phyloP scores from a whole-genome alignment of 2,329 filamentous ascomycete species.

The Ceratocystis papillata region DNA sequence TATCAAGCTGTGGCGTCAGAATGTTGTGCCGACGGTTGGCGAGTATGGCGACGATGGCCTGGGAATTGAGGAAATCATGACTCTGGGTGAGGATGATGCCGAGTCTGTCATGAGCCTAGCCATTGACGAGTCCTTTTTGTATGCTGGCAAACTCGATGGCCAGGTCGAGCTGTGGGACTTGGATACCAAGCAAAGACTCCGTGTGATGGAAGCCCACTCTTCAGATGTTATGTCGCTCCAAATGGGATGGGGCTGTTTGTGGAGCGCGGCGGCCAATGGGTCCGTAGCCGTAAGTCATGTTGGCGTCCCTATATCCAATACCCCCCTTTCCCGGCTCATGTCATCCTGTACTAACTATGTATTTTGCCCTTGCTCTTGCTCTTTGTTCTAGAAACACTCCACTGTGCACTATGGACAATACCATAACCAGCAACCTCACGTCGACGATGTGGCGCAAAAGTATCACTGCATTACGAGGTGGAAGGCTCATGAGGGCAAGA shows the following conservation, averaged over 20 bases:
- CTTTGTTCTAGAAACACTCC: conserved; percentile 48
- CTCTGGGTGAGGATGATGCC: conserved; percentile 49
- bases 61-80: conserved; percentile 59
- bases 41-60: conserved; percentile 34
- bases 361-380: too few relatives aligned
- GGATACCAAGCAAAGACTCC: conserved; percentile 80
- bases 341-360: background rate
- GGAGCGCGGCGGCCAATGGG: conserved; percentile 85
- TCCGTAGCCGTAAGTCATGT: conserved; percentile 56
- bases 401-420: conserved; percentile 54
- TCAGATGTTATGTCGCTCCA: conserved; percentile 79
- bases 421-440: conserved; percentile 32
- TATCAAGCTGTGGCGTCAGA: conserved; percentile 83
- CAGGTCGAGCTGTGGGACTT: conserved; percentile 94
- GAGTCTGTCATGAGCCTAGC: conserved; percentile 65
- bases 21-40: conserved; percentile 25
- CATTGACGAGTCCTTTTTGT: conserved; percentile 82
- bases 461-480: conserved; percentile 70
- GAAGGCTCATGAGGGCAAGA: conserved; percentile 76
- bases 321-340: background rate
- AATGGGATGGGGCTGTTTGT: conserved; percentile 73
- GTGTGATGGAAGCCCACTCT: conserved; percentile 70
- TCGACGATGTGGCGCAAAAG: conserved; percentile 56
- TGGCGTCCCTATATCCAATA: background rate
- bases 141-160: conserved; percentile 77